Evolutionary conservation across 371 early-diverging fungal genomes (phyloP).

Genomic region (Ecytonucleospora hepatopenaei): DNA sequence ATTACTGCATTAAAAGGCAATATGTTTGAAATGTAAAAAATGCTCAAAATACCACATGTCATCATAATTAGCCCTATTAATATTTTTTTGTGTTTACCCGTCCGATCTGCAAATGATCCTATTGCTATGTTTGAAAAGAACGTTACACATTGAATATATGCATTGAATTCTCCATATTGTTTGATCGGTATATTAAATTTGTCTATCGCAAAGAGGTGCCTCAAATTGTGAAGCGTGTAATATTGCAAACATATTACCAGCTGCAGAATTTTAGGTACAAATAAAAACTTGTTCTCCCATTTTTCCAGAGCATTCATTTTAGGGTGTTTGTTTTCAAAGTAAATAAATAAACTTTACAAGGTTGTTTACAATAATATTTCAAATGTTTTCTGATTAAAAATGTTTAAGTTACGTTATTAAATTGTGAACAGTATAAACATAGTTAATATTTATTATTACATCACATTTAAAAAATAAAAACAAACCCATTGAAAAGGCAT

Average conservation of each 20-base stretch:
- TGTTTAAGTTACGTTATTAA: not conserved
- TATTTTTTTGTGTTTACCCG: conserved; percentile 41
- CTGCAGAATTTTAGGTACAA: conserved; percentile 55
- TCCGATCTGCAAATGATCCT: conserved; percentile 52
- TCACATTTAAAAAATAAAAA: too few species aligned
- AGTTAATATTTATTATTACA: not conserved
- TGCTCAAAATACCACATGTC: conserved; percentile 43
- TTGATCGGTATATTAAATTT: conserved; percentile 30
- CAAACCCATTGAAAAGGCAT: too few species aligned
- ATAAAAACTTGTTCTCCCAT: conserved; percentile 43
- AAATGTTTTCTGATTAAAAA: not conserved
- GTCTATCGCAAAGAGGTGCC: conserved; percentile 44
- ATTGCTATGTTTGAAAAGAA: conserved; percentile 56
- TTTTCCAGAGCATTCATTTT: conserved; percentile 26
- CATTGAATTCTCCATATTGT: conserved; percentile 23
- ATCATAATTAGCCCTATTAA: conserved; percentile 35
- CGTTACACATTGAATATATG: conserved; percentile 33
- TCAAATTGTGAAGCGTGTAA: conserved; percentile 54
- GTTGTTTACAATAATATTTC: not conserved
- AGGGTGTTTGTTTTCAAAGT: not conserved
- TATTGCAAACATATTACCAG: conserved; percentile 50
- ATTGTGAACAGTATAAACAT: not conserved
- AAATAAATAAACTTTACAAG: not conserved
- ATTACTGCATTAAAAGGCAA: not conserved
- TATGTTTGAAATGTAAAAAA: conserved; percentile 19